These are phyloP conservation scores for Psilocybe sp. DNA, from an alignment of 768 basidiomycete genomes.

Conservation along the genomic window DNA sequence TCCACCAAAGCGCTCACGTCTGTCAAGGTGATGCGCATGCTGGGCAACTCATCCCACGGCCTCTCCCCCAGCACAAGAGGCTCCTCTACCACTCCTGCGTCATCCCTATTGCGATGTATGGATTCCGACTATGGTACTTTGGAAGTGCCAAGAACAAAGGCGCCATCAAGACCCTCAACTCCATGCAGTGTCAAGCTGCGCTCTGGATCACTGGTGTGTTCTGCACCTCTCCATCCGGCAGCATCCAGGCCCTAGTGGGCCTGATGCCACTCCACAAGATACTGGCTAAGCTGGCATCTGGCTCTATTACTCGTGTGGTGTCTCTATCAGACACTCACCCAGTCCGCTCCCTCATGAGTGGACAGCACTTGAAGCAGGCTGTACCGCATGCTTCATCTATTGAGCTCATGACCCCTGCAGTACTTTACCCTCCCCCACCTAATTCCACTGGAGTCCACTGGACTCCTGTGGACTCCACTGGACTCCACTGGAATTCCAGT, in stretches of 20 bases:
- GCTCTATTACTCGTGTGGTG: neutral
- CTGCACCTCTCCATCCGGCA: neutral
- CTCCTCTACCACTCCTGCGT: neutral
- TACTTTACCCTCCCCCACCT: too few species aligned
- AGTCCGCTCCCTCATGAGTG: too few species aligned
- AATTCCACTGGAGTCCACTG: too few species aligned
- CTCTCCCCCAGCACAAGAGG: neutral
- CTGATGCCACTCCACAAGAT: neutral
- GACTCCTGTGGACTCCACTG: too few species aligned
- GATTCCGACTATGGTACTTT: neutral
- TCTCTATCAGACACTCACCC: neutral
- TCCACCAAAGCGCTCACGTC: too few species aligned
- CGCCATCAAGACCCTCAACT: neutral
- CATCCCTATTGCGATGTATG: neutral
- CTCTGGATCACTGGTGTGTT: neutral
- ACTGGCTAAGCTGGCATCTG: neutral
- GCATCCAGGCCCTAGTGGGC: constrained; percentile 1
- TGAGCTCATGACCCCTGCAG: too few species aligned
- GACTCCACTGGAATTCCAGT: too few species aligned
- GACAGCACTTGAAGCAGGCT: too few species aligned
- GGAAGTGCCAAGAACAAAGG: neutral
- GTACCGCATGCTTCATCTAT: too few species aligned
- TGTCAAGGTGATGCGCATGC: too few species aligned
- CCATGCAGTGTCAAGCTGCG: neutral
- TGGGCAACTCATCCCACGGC: too few species aligned